Percentiles rank a stretch among this genome's conserved stretches.
Conservation (phyloP, 192 early-diverging fungal genomes). For the Piromyces sp. region DNA sequence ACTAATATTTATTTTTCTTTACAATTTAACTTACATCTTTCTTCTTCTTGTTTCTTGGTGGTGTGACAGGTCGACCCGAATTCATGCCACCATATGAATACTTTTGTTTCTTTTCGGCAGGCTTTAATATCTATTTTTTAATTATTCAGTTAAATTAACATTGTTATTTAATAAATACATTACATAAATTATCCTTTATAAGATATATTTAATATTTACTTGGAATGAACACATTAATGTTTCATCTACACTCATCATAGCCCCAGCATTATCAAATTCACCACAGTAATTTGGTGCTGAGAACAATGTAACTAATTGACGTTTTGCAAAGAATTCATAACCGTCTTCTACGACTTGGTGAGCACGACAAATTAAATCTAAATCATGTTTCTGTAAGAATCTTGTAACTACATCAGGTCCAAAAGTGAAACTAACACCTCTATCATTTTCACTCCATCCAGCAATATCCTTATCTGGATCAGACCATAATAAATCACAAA, state of each 20-base stretch:
- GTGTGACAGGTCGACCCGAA: conserved; percentile 50
- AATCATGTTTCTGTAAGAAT: conserved; percentile 88
- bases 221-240: conserved; percentile 75
- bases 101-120: conserved; percentile 81
- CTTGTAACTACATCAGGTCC: conserved; percentile 83
- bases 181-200: too few species aligned
- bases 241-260: conserved; percentile 78
- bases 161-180: too few species aligned
- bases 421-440: conserved; percentile 90
- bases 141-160: too few species aligned
- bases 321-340: conserved; percentile 96
- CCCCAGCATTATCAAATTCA: conserved; percentile 73
- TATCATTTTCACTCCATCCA: conserved; percentile 94
- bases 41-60: conserved; percentile 53
- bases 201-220: too few species aligned
- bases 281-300: conserved; percentile 95
- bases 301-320: conserved; percentile 88
- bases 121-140: conserved; percentile 72
- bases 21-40: conserved; percentile 15
- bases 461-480: conserved; percentile 92
- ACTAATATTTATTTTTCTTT: too few species aligned
- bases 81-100: conserved; percentile 51
- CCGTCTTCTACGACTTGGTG: conserved; percentile 98
- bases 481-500: conserved; percentile 92
- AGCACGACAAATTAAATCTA: conserved; percentile 93